Conservation (phyloP, 2,329 filamentous ascomycete genomes). For the Lasiodiplodia theobromae region DNA sequence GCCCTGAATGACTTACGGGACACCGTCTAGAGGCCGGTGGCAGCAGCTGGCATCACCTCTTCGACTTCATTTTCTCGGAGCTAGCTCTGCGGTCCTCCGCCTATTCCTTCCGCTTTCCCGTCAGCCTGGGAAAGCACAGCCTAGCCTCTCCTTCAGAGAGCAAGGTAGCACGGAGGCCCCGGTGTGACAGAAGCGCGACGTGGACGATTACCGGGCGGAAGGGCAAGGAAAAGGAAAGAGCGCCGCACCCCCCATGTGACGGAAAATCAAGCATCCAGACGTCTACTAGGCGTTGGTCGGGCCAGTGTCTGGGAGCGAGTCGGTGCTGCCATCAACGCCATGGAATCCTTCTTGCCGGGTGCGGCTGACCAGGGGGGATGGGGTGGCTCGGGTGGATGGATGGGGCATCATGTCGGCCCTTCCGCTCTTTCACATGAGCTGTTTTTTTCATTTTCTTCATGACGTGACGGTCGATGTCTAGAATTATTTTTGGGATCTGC, state of each 20-base stretch:
- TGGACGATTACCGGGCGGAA: background rate
- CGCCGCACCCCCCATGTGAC: conserved; percentile 5
- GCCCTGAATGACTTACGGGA: conserved; percentile 45
- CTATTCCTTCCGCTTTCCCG: background rate
- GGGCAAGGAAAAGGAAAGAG: conserved; percentile 10
- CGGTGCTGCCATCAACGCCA: background rate
- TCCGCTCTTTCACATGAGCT: background rate
- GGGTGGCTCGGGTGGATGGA: background rate
- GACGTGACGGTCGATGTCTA: background rate
- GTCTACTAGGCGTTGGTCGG: background rate
- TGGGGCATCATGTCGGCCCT: background rate
- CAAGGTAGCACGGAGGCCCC: too few relatives aligned
- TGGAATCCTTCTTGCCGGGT: background rate
- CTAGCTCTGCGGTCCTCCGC: background rate
- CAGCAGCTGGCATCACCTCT: background rate
- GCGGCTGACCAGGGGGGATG: background rate
- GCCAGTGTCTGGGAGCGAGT: background rate
- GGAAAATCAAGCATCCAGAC: background rate
- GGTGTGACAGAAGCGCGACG: background rate
- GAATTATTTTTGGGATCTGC: background rate
- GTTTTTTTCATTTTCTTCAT: background rate
- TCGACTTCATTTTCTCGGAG: background rate
- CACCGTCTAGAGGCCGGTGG: background rate
- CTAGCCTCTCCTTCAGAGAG: background rate
- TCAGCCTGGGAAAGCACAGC: background rate